Evolutionary conservation across 2,329 filamentous ascomycete genomes (phyloP).

Genomic region (Zarea fungicola): DNA sequence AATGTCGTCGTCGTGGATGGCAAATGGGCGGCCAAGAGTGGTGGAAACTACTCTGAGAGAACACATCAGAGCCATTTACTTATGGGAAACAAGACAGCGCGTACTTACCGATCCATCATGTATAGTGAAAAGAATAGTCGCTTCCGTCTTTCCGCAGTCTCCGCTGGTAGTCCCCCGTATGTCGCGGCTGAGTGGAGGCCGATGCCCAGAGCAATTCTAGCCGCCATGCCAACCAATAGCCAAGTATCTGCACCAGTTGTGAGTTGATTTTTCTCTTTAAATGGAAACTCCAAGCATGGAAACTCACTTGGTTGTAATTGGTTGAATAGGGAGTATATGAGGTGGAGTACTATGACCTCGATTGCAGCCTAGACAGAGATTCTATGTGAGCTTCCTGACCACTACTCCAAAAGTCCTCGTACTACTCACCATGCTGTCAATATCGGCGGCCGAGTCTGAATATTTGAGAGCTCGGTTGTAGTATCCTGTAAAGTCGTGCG

Average conservation of each 20-base stretch:
- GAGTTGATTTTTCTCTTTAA: background rate
- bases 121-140: constrained; percentile 42
- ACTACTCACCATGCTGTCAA: constrained; percentile 32
- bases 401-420: too few species aligned
- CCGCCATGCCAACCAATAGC: constrained; percentile 40
- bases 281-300: background rate
- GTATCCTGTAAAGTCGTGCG: constrained; percentile 36
- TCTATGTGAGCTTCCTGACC: too few species aligned
- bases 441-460: constrained; percentile 32
- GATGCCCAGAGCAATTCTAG: constrained; percentile 38
- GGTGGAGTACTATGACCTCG: constrained; percentile 40
- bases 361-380: constrained; percentile 29
- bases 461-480: constrained; percentile 40
- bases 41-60: too few species aligned
- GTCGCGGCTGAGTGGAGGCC: constrained; percentile 34
- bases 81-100: background rate
- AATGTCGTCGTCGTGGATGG: too few species aligned
- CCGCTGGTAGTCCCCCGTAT: constrained; percentile 28
- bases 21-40: too few species aligned
- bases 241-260: constrained; percentile 33
- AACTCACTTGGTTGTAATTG: constrained; percentile 38
- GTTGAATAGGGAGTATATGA: constrained; percentile 45
- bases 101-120: constrained; percentile 40
- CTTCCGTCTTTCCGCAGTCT: constrained; percentile 33
- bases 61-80: constrained; percentile 18